Percentiles rank a stretch among this genome's conserved stretches.
Conservation (phyloP, 441 rosid genomes). For the Rhodomyrtus psidioides region DNA sequence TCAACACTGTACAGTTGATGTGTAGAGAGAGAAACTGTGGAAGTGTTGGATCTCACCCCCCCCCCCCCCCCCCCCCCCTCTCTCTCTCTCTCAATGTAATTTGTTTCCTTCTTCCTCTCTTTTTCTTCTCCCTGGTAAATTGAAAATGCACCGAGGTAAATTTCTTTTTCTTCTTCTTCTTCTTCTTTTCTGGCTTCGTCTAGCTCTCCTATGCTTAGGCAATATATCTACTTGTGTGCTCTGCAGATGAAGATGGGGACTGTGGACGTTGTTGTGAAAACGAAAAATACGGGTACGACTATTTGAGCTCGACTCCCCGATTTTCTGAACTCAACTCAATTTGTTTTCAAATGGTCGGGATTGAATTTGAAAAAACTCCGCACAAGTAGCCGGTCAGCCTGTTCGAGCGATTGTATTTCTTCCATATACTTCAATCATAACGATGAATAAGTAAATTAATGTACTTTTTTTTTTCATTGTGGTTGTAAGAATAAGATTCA, state of each 20-base stretch:
- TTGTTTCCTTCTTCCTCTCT: background rate
- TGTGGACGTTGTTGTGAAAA: background rate
- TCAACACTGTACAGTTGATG: constrained; percentile 47
- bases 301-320: background rate
- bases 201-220: background rate
- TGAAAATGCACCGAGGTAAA: background rate
- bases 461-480: background rate
- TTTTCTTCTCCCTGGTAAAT: background rate
- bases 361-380: background rate
- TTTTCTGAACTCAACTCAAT: background rate
- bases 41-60: background rate
- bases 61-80: background rate
- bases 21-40: constrained; percentile 4
- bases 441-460: background rate
- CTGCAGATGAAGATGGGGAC: background rate
- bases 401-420: background rate
- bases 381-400: background rate
- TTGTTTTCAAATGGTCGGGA: background rate
- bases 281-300: background rate
- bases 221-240: background rate
- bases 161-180: background rate
- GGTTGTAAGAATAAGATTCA: background rate
- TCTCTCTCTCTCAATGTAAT: background rate
- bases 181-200: background rate
- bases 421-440: background rate